phyloP scores from a whole-genome alignment of 2,329 filamentous ascomycete genomes.

The Chalaropsis thielavioides region DNA sequence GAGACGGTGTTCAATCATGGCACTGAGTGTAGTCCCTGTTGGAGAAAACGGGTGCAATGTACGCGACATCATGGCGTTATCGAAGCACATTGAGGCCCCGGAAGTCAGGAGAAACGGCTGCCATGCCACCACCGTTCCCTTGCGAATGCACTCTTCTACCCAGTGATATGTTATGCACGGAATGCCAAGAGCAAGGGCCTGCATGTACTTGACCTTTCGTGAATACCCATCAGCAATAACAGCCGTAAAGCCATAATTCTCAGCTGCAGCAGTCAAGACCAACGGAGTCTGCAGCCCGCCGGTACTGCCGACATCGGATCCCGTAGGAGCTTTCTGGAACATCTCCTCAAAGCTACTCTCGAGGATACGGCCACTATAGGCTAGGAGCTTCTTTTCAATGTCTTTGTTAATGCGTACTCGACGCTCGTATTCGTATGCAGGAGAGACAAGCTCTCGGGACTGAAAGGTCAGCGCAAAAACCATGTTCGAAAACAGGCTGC shows the following conservation, averaged over 20 bases:
- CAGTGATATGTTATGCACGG: constrained; percentile 76
- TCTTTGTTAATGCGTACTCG: constrained; percentile 29
- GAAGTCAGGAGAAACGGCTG: constrained; percentile 70
- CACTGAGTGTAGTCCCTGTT: constrained; percentile 37
- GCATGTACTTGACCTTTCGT: constrained; percentile 81
- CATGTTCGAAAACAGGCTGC: constrained; percentile 58
- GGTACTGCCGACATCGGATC: not conserved
- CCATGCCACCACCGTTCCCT: constrained; percentile 54
- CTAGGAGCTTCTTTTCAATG: constrained; percentile 47
- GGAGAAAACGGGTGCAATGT: constrained; percentile 48
- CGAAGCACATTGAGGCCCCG: constrained; percentile 62
- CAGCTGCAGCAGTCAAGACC: constrained; percentile 37
- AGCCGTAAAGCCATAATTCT: constrained; percentile 59
- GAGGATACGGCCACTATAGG: constrained; percentile 59
- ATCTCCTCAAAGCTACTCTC: constrained; percentile 66
- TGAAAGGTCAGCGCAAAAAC: constrained; percentile 71
- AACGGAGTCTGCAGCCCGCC: constrained; percentile 25
- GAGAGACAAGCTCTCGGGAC: constrained; percentile 35
- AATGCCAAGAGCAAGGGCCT: constrained; percentile 77
- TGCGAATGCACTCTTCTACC: constrained; percentile 57
- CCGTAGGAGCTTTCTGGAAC: constrained; percentile 37
- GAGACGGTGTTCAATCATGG: constrained; percentile 45
- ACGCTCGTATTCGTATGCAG: constrained; percentile 33
- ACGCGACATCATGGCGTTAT: constrained; percentile 63
- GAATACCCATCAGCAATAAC: constrained; percentile 77